Evolutionary conservation across 306 rosid genomes (phyloP), one percentile per base, ranked within the genome.

Genomic region (Pueraria montana): DNA sequence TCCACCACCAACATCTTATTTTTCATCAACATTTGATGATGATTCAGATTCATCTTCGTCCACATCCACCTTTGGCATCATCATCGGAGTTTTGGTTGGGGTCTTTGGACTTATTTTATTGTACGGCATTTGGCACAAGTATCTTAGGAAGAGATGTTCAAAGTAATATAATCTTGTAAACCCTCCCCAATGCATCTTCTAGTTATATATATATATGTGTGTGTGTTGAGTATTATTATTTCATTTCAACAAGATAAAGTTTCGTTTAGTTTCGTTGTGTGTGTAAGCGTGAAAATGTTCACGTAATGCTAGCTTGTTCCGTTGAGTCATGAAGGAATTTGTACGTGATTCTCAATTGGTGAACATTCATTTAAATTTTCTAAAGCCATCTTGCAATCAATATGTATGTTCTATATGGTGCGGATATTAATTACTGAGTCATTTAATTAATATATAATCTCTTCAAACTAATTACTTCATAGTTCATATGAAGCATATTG

Each of bases 111-210:
- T 83, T 27, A 38, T 83, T 38, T 1, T 83, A 10, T 8, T 17
- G 56, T 13, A 36, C 2, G 83, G 46, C 2, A 61, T 83, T 61
- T 83, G 79, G 79, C 7, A 18, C 70, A 83, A 83, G 80, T 78
- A 23, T 78, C 69, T 61, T 20, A 78, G 4, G 69, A 83, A 83
- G 83, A 78, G 48, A 52, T 17, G 4, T 43, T n/a, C 49, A 27
- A 58, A 58, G 63, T 80, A 18, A 34, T 34, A 4, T 3, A 34
- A 77, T 30, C 14, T 14, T 50, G 21, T 14, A 50, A 27, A 27
- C 3, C 3, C 3, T n/a, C n/a, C n/a, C n/a, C n/a, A n/a, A n/a
- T n/a, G n/a, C n/a, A 4, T 34, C 40, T 34, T 34, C 40, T 34
- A 34, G 7, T 4, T 34, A 34, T 38, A 38, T 38, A 38, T n/a